Evolutionary conservation across 768 basidiomycete genomes (phyloP).

Genomic region (Leccinum barrowsii): DNA sequence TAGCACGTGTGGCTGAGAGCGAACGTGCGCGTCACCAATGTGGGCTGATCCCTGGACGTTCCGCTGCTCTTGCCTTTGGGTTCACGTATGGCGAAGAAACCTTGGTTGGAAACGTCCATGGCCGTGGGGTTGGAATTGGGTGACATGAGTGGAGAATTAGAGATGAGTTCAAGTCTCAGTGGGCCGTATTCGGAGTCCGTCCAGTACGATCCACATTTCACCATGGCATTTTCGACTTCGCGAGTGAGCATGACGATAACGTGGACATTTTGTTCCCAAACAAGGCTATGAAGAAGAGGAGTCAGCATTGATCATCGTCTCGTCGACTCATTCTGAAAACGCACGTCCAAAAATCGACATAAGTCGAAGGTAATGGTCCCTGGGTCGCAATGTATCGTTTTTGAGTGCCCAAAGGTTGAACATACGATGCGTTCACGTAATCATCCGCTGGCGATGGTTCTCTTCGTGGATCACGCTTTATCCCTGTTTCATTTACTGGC

Average conservation of each 20-base stretch:
- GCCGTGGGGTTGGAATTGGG: conserved; percentile 33
- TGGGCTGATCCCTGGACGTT: conserved; percentile 15
- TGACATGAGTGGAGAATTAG: conserved; percentile 38
- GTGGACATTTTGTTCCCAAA: conserved; percentile 92
- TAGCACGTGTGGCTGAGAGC: conserved; percentile 60
- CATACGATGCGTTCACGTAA: conserved; percentile 93
- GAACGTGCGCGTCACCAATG: conserved; percentile 60
- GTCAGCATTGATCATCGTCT: conserved; percentile 5
- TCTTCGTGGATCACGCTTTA: conserved; percentile 9
- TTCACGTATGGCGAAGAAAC: conserved; percentile 38
- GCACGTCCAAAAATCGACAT: conserved; percentile 91
- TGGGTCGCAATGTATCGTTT: conserved; percentile 94
- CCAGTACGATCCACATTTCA: conserved; percentile 95
- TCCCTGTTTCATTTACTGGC: not conserved
- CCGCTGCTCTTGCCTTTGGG: conserved; percentile 6
- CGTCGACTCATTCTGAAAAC: conserved; percentile 29
- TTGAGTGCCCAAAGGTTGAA: conserved; percentile 80
- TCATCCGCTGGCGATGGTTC: conserved; percentile 58
- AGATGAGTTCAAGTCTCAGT: conserved; percentile 54
- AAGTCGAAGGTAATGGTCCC: conserved; percentile 88
- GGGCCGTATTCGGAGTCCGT: conserved; percentile 65
- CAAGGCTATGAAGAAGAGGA: conserved; percentile 46
- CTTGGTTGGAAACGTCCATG: conserved; percentile 18
- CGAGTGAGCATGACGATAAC: conserved; percentile 97
- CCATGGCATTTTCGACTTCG: conserved; percentile 80